phyloP scores from a whole-genome alignment of 179 eudicot species.

The Corrigiola litoralis region DNA sequence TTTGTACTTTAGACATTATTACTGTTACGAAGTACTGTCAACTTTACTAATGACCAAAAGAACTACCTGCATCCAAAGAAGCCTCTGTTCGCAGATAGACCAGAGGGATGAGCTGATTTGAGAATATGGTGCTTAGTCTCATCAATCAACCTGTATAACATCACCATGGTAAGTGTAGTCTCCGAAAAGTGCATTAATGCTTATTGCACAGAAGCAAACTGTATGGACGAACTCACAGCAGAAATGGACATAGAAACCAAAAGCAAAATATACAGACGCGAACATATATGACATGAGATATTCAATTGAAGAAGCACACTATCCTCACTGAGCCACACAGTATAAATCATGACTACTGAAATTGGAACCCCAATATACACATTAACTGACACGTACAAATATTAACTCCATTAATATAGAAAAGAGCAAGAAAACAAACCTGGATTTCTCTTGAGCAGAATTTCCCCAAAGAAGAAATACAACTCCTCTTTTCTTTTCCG shows the following conservation, averaged over 20 bases:
- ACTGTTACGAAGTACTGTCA: background rate
- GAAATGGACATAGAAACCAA: background rate
- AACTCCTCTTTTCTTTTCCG: slow-evolving; percentile 68
- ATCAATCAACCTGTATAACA: slow-evolving; percentile 63
- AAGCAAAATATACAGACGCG: background rate
- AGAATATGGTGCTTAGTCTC: slow-evolving; percentile 77
- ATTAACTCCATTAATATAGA: background rate
- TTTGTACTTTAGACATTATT: background rate
- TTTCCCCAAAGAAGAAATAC: slow-evolving; percentile 97
- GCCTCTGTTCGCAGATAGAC: slow-evolving; percentile 92
- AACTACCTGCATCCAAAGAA: slow-evolving; percentile 94
- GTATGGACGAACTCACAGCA: no score
- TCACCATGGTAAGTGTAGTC: background rate
- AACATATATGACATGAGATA: no score
- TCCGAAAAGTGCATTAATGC: no score
- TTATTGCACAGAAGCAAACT: no score
- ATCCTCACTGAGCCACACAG: no score
- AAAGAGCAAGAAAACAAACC: slow-evolving; percentile 28
- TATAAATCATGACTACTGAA: no score
- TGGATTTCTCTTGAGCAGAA: slow-evolving; percentile 82
- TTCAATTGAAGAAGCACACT: no score
- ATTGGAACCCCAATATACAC: background rate
- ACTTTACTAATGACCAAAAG: slow-evolving; percentile 1
- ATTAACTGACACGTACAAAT: background rate
- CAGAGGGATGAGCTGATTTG: slow-evolving; percentile 97